These are phyloP conservation scores for Penicillium canescens DNA, from an alignment of 495 filamentous ascomycete species.

Conservation along the genomic window DNA sequence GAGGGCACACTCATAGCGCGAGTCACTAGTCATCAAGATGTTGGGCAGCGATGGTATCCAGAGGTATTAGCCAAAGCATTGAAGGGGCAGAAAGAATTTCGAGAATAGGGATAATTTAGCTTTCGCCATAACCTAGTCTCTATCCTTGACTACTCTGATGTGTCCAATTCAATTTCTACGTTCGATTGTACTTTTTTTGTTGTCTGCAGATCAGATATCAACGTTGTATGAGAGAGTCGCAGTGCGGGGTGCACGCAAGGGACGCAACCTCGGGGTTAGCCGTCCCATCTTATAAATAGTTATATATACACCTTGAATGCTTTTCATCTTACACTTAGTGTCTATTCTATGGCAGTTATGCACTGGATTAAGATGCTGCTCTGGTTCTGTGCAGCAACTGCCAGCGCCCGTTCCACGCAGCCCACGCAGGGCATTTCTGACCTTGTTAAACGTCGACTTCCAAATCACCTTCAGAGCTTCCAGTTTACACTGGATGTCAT, in stretches of 20 bases:
- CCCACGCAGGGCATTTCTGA: slow-evolving; percentile 45
- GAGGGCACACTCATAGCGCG: slow-evolving; percentile 83
- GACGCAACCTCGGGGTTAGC: no score
- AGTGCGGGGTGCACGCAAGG: slow-evolving; percentile 3
- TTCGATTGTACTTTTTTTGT: neutral
- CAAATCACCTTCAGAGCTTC: slow-evolving; percentile 41
- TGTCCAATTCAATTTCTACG: neutral
- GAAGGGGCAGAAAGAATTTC: slow-evolving; percentile 27
- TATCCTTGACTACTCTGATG: no score
- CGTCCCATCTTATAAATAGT: neutral
- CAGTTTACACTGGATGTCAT: slow-evolving; percentile 33
- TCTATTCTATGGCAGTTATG: slow-evolving; percentile 6
- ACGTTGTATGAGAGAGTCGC: slow-evolving; percentile 17
- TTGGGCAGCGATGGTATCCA: slow-evolving; percentile 80
- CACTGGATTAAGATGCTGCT: slow-evolving; percentile 11
- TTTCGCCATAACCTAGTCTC: no score
- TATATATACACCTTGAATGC: neutral
- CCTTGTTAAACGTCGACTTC: slow-evolving; percentile 48
- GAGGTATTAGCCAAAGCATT: slow-evolving; percentile 54
- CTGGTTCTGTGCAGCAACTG: slow-evolving; percentile 10
- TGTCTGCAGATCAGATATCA: neutral
- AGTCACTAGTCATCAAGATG: slow-evolving; percentile 86
- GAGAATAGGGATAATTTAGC: no score
- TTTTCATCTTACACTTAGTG: neutral
- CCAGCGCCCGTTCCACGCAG: slow-evolving; percentile 31